Percentiles rank a stretch among this genome's conserved stretches.
Conservation (phyloP, 2,329 filamentous ascomycete genomes). For the Sordariomycetes sp. region DNA sequence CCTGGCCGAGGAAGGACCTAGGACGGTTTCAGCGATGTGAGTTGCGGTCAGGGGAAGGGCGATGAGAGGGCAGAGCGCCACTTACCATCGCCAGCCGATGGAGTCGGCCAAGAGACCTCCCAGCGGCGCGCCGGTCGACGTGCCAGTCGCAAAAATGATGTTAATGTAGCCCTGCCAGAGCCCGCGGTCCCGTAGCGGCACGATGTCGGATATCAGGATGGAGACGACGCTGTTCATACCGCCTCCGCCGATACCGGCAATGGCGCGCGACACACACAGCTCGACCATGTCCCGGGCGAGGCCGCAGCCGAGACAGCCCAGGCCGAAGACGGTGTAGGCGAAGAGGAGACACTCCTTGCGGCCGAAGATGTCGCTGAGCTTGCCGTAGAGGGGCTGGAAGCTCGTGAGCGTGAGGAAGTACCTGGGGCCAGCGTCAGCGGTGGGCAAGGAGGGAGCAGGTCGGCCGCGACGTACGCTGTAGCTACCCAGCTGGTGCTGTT, state of each 20-base stretch:
- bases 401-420: conserved; percentile 67
- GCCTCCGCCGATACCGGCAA: conserved; percentile 51
- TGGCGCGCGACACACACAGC: conserved; percentile 50
- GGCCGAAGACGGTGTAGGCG: conserved; percentile 52
- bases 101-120: conserved; percentile 63
- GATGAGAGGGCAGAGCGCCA: not conserved
- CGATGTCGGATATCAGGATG: conserved; percentile 57
- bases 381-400: conserved; percentile 66
- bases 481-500: conserved; percentile 71
- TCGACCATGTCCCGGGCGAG: conserved; percentile 53
- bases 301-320: conserved; percentile 54
- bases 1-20: conserved; percentile 61
- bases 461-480: conserved; percentile 20
- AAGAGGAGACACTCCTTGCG: conserved; percentile 56
- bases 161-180: conserved; percentile 67
- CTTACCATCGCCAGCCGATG: conserved; percentile 64
- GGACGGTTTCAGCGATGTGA: conserved; percentile 10
- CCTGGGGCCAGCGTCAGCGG: conserved; percentile 16
- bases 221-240: conserved; percentile 61
- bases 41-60: conserved; percentile 28
- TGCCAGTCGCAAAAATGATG: conserved; percentile 59
- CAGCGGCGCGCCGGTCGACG: conserved; percentile 57
- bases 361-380: conserved; percentile 60
- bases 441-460: not conserved
- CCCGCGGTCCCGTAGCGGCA: conserved; percentile 58